A percentile compares a stretch with the other conserved stretches of the same genome.
phyloP scores from a whole-genome alignment of 2,329 filamentous ascomycete species.

The Aspergillus proliferans region DNA sequence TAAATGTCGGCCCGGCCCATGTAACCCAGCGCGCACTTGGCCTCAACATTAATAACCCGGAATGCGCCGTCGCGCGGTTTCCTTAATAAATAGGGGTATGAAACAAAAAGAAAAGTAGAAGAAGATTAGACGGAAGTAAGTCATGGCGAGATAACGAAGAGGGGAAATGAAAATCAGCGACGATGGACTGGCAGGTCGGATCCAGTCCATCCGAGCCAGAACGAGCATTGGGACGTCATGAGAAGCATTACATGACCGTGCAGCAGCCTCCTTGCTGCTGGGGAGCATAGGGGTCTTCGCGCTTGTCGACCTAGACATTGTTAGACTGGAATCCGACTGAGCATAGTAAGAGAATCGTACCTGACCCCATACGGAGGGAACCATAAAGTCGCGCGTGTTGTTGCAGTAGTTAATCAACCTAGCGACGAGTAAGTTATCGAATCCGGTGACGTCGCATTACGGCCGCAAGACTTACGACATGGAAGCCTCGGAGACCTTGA shows the following conservation, averaged over 20 bases:
- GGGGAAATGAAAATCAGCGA: not conserved
- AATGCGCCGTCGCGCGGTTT: not conserved
- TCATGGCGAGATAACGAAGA: conserved; percentile 12
- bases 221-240: conserved; percentile 20
- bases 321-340: conserved; percentile 4
- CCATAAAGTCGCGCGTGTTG: conserved; percentile 98
- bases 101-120: conserved; percentile 7
- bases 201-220: conserved; percentile 5
- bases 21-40: not conserved
- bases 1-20: not conserved
- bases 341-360: conserved; percentile 36
- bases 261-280: conserved; percentile 92
- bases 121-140: conserved; percentile 13
- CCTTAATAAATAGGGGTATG: conserved; percentile 5
- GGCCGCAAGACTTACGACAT: conserved; percentile 58
- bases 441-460: not conserved
- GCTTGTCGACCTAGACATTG: conserved; percentile 66
- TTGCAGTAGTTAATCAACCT: conserved; percentile 98
- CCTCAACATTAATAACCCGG: not conserved
- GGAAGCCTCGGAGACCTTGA: conserved; percentile 90
- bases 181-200: conserved; percentile 6
- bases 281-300: conserved; percentile 96
- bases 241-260: conserved; percentile 70
- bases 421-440: conserved; percentile 5
- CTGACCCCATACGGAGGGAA: conserved; percentile 90